Percentiles rank a stretch among this genome's conserved stretches.
Conservation (phyloP, 1,284 basidiomycete genomes). For the Boletellus deceptivus region DNA sequence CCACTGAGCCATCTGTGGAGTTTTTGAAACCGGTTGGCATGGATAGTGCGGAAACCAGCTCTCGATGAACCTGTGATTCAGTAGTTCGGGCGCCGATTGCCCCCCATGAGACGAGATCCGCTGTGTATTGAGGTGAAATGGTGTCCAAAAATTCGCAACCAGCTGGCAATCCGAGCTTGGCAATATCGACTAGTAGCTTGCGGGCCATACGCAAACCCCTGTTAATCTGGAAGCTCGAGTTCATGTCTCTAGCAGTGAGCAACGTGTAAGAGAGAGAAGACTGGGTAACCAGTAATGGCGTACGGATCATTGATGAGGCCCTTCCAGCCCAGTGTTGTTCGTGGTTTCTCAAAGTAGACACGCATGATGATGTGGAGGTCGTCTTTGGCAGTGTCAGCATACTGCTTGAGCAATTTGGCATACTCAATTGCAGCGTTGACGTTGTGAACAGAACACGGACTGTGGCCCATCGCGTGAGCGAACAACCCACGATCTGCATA, state of each 20-base stretch:
- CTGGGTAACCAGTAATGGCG: background rate
- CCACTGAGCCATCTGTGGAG: constrained; percentile 73
- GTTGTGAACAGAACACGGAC: constrained; percentile 93
- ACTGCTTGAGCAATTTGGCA: constrained; percentile 74
- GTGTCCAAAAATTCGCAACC: constrained; percentile 91
- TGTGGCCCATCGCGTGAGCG: constrained; percentile 32
- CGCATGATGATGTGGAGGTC: constrained; percentile 97
- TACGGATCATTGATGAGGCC: constrained; percentile 93
- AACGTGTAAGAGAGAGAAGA: background rate
- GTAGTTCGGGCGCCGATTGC: constrained; percentile 96
- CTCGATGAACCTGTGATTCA: constrained; percentile 94
- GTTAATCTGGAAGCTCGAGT: constrained; percentile 91
- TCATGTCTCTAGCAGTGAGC: constrained; percentile 51
- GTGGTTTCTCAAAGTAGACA: constrained; percentile 95
- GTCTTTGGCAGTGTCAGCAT: constrained; percentile 77
- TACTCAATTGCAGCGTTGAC: constrained; percentile 83
- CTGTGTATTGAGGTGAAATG: constrained; percentile 91
- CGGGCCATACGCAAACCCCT: constrained; percentile 92
- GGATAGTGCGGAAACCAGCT: constrained; percentile 80
- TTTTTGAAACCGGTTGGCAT: constrained; percentile 89
- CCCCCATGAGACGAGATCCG: constrained; percentile 95
- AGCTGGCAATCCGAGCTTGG: constrained; percentile 81
- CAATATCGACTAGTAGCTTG: constrained; percentile 83
- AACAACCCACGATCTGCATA: background rate
- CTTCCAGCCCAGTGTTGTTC: constrained; percentile 98